Percentiles rank a stretch among this genome's conserved stretches.
Evolutionary conservation across 371 early-diverging fungal genomes (phyloP).

Genomic region (Capillidium rhysosporum): DNA sequence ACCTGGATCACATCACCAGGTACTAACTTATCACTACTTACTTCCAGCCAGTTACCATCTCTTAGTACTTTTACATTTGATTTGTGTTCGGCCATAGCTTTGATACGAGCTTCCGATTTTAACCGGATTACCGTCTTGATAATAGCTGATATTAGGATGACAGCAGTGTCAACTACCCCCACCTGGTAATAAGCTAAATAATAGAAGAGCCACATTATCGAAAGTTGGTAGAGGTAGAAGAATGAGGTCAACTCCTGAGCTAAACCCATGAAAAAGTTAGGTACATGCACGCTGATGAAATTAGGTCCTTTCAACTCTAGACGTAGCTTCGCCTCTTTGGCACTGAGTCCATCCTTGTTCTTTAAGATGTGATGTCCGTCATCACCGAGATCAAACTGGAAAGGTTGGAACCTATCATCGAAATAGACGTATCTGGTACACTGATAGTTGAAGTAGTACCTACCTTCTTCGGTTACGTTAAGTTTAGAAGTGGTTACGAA

Average conservation of each 20-base stretch:
- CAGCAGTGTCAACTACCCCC: conserved; percentile 48
- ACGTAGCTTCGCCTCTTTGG: conserved; percentile 32
- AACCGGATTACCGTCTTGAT: conserved; percentile 42
- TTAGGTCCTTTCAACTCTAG: conserved; percentile 47
- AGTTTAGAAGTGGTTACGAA: conserved; percentile 19
- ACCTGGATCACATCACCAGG: conserved; percentile 43
- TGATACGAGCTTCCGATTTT: conserved; percentile 39
- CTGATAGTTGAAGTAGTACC: conserved; percentile 46
- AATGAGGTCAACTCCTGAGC: conserved; percentile 21
- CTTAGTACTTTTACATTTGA: conserved; percentile 20
- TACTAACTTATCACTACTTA: conserved; percentile 32
- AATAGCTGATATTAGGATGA: conserved; percentile 44
- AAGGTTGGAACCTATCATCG: conserved; percentile 25
- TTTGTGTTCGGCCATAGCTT: conserved; percentile 40
- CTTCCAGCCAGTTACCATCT: conserved; percentile 23
- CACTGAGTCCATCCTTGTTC: conserved; percentile 24
- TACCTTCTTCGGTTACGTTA: conserved; percentile 13
- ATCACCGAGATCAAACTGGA: conserved; percentile 30
- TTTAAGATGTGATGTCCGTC: conserved; percentile 20
- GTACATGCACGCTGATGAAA: conserved; percentile 41
- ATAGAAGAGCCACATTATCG: conserved; percentile 50
- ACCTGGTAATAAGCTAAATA: conserved; percentile 55
- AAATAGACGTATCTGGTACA: conserved; percentile 49
- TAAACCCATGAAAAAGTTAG: conserved; percentile 24
- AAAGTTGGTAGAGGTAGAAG: conserved; percentile 50